A percentile compares a stretch with the other conserved stretches of the same genome.
Conservation (phyloP, 2,329 filamentous ascomycete species). For the Aspergillus melleus region DNA sequence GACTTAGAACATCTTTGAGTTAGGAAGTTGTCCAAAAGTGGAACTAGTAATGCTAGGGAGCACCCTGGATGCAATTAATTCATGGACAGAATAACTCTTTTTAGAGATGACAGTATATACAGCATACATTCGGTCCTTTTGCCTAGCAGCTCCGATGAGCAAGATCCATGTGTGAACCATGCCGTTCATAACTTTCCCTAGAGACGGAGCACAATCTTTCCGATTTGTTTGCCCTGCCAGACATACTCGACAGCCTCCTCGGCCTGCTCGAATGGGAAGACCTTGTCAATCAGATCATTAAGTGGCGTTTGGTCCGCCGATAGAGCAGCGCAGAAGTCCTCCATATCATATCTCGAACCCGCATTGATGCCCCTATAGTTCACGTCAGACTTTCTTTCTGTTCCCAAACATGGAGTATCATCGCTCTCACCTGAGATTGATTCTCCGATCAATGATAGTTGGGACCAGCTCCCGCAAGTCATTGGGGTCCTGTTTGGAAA, state of each 20-base stretch:
- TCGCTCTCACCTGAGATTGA: constrained; percentile 30
- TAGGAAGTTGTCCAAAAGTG: too few species aligned
- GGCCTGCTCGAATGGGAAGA: constrained; percentile 41
- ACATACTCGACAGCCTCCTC: constrained; percentile 45
- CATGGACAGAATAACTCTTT: too few species aligned
- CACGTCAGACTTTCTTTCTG: not conserved
- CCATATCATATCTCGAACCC: constrained; percentile 42
- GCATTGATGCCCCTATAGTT: constrained; percentile 41
- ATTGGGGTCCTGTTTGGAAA: constrained; percentile 31
- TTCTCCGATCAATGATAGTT: constrained; percentile 39
- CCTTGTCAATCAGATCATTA: constrained; percentile 41
- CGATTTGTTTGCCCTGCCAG: constrained; percentile 47
- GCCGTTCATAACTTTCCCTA: too few species aligned
- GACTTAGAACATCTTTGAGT: too few species aligned
- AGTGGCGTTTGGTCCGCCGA: constrained; percentile 25
- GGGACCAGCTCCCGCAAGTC: constrained; percentile 38
- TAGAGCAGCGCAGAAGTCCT: constrained; percentile 41
- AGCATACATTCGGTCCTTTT: too few species aligned
- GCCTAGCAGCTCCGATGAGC: too few species aligned
- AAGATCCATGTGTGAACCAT: too few species aligned
- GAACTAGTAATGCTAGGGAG: too few species aligned
- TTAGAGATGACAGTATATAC: too few species aligned
- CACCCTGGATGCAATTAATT: too few species aligned
- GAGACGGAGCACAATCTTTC: constrained; percentile 28
- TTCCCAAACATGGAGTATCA: not conserved